Evolutionary conservation across 495 filamentous ascomycete genomes (phyloP), one percentile per base, ranked within the genome.

Genomic region (Darksidea phi): DNA sequence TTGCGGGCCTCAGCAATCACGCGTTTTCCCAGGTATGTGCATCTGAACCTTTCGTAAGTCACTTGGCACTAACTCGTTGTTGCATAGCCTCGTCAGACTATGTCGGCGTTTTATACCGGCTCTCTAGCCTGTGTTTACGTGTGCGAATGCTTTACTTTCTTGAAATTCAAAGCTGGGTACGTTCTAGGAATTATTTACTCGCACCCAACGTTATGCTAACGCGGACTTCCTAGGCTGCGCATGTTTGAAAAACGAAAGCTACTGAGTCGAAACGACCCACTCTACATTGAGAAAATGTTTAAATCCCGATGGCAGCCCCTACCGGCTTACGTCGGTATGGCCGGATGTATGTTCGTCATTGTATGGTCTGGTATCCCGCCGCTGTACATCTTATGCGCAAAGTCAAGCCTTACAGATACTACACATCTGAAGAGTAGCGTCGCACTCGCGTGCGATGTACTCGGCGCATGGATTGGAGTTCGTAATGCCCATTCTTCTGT

Each of bases 261-360:
- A 6, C 23, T 63, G 10, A 56, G 42, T 26, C 59, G 59, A 12
- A 42, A 63, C 38, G 51, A 63, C 25, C 15, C 7, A 6, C 32
- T 55, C 0, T 63, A 63, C 32, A 63, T 42, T 26, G 20, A 26
- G 24, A 32, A 25, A n/a, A 26, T 57, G 11, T 63, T 63, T 26
- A 63, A 57, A 51, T 56, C 51, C 15, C 38, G 50, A 5, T 63
- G 59, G 59, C 59, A 63, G 43, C 59, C 59, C 8, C 25, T 57
- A 5, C 28, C 53, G 10, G 53, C 52, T 5, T 63, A 57, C 32
- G 32, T 63, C n/a, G 51, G 59, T 13, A 56, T 56, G n/a, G 20
- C 54, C 38, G 52, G 59, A 1, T 56, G 42, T 24, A 28, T 20
- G 2, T 49, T 57, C 43, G 45, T 63, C 0, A 50, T 57, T 13